Percentiles rank a stretch among this genome's conserved stretches.
Evolutionary conservation across 345 rosid genomes (phyloP).

Genomic region (Pelargonium nanum): DNA sequence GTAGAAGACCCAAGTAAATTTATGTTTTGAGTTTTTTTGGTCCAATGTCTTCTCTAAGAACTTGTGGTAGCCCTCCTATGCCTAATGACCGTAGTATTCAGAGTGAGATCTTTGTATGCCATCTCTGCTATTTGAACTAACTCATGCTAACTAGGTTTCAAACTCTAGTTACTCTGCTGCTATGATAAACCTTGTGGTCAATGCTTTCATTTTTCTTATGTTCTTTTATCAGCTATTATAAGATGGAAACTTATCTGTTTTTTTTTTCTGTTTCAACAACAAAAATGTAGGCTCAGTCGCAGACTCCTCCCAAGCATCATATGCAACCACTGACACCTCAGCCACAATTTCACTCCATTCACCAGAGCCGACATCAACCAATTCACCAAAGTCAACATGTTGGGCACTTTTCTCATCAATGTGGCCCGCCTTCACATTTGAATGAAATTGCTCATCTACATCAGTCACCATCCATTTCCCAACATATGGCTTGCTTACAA

Average conservation of each 20-base stretch:
- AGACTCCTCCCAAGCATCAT: constrained; percentile 61
- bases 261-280: constrained; percentile 29
- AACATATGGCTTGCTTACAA: constrained; percentile 78
- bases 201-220: neutral
- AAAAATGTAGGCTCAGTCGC: constrained; percentile 34
- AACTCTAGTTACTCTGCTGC: no score
- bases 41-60: no score
- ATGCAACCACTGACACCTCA: constrained; percentile 48
- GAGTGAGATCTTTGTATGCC: no score
- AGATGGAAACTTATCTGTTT: constrained; percentile 1
- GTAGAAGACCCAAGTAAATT: no score
- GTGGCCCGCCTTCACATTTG: constrained; percentile 42
- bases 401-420: constrained; percentile 59
- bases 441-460: constrained; percentile 58
- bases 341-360: constrained; percentile 63
- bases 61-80: no score
- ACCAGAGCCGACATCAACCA: constrained; percentile 52
- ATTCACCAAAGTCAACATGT: constrained; percentile 49
- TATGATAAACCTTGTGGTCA: no score
- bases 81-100: no score
- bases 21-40: no score
- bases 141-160: no score
- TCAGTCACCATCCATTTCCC: constrained; percentile 64
- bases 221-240: neutral
- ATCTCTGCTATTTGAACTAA: no score